Evolutionary conservation across 2,329 filamentous ascomycete genomes (phyloP).

Genomic region (Clarireedia sp.): DNA sequence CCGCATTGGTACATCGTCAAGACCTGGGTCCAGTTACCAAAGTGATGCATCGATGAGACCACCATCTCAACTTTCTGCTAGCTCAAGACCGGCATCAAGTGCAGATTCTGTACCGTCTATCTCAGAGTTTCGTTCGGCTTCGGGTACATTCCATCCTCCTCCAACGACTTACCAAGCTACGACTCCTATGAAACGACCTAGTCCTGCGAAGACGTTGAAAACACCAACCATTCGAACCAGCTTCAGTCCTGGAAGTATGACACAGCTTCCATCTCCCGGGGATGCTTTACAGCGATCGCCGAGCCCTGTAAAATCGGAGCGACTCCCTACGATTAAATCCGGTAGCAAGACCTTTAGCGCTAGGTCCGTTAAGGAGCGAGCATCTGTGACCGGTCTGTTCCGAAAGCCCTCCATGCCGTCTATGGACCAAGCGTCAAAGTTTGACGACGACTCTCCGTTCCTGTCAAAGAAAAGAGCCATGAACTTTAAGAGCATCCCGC

Average conservation of each 20-base stretch:
- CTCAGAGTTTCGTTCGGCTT: conserved; percentile 37
- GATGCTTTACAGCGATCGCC: conserved; percentile 28
- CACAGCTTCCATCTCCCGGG: conserved; percentile 31
- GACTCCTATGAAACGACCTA: conserved; percentile 34
- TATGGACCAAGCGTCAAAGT: conserved; percentile 29
- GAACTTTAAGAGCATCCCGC: conserved; percentile 22
- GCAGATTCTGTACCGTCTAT: conserved; percentile 35
- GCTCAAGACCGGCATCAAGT: conserved; percentile 47
- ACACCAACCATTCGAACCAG: conserved; percentile 27
- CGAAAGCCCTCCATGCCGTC: conserved; percentile 46
- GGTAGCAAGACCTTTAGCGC: conserved; percentile 41
- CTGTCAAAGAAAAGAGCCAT: conserved; percentile 20
- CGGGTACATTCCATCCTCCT: conserved; percentile 37
- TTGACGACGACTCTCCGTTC: conserved; percentile 11
- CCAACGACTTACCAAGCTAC: conserved; percentile 35
- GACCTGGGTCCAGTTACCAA: conserved; percentile 48
- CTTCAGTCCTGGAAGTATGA: conserved; percentile 14
- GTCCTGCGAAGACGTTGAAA: conserved; percentile 32
- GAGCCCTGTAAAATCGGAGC: conserved; percentile 27
- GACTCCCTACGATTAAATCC: conserved; percentile 27
- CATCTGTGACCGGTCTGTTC: conserved; percentile 46
- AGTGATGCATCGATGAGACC: conserved; percentile 48
- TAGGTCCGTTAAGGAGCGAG: conserved; percentile 41
- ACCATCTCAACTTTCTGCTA: conserved; percentile 41
- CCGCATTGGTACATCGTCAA: conserved; percentile 17